Conservation (phyloP, 2,329 filamentous ascomycete species). For the Immersiporthe knoxdaviesiana region DNA sequence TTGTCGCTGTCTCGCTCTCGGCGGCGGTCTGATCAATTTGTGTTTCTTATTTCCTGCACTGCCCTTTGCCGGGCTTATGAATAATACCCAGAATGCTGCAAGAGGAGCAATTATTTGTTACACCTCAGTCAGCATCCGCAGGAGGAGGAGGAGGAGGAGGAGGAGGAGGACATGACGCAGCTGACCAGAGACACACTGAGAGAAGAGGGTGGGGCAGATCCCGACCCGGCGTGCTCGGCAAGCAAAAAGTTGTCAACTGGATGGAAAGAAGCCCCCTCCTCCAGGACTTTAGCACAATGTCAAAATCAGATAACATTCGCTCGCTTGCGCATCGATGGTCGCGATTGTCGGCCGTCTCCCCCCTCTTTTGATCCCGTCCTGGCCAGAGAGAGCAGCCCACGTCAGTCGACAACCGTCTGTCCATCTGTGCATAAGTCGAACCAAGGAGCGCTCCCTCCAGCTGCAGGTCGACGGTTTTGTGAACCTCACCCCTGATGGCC, state of each 20-base stretch:
- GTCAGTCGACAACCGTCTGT: slow-evolving; percentile 14
- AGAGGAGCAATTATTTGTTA: neutral
- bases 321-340: slow-evolving; percentile 9
- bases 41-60: neutral
- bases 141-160: too few species aligned
- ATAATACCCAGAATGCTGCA: neutral
- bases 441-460: too few species aligned
- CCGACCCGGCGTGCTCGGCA: slow-evolving; percentile 6
- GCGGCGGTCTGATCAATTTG: neutral
- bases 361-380: slow-evolving; percentile 7
- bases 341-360: slow-evolving; percentile 22
- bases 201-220: slow-evolving; percentile 2
- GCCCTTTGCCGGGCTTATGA: neutral
- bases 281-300: slow-evolving; percentile 8
- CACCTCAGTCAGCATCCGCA: slow-evolving; percentile 19
- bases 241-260: neutral
- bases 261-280: slow-evolving; percentile 2
- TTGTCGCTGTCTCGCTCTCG: neutral
- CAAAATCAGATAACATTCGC: slow-evolving; percentile 17
- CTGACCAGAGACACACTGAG: slow-evolving; percentile 9
- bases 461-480: neutral
- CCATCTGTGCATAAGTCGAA: neutral
- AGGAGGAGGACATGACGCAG: slow-evolving; percentile 19
- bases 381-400: slow-evolving; percentile 27
- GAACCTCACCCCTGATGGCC: neutral